Evolutionary conservation across 2,329 filamentous ascomycete genomes (phyloP).

Genomic region (Paracorniculantispora psalliotae): DNA sequence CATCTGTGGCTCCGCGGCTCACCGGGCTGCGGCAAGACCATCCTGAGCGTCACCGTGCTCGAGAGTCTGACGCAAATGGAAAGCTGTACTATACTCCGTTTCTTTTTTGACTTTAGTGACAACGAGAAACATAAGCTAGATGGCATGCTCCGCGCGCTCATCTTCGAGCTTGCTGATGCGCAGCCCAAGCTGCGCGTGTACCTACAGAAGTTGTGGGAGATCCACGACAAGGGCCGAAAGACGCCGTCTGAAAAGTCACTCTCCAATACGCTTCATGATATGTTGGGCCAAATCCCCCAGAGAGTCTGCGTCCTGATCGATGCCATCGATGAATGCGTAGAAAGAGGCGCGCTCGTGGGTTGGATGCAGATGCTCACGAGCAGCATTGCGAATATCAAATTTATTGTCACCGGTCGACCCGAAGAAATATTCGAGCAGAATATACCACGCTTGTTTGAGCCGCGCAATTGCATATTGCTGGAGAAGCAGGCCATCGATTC

Average conservation of each 20-base stretch:
- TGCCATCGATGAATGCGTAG: too few species aligned
- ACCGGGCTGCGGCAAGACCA: neutral
- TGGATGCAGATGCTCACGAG: too few species aligned
- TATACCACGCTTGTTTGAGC: too few species aligned
- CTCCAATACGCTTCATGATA: too few species aligned
- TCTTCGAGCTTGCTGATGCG: neutral
- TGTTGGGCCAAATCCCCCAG: too few species aligned
- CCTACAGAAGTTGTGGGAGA: neutral
- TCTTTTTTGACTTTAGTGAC: neutral
- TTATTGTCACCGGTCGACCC: too few species aligned
- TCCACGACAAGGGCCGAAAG: neutral
- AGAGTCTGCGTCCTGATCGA: too few species aligned
- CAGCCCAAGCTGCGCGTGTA: neutral
- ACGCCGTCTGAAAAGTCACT: neutral
- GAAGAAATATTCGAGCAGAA: too few species aligned
- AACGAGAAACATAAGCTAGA: neutral
- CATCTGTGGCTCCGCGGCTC: neutral
- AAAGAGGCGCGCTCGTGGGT: too few species aligned
- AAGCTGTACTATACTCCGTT: neutral
- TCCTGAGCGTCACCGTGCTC: neutral
- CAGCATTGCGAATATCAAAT: too few species aligned
- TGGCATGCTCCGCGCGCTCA: neutral
- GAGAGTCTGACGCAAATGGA: neutral
- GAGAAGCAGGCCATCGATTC: too few species aligned
- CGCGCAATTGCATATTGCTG: too few species aligned